These are phyloP conservation scores for Pseudocercospora crystallina DNA, from an alignment of 2,329 filamentous ascomycete species.

Conservation along the genomic window DNA sequence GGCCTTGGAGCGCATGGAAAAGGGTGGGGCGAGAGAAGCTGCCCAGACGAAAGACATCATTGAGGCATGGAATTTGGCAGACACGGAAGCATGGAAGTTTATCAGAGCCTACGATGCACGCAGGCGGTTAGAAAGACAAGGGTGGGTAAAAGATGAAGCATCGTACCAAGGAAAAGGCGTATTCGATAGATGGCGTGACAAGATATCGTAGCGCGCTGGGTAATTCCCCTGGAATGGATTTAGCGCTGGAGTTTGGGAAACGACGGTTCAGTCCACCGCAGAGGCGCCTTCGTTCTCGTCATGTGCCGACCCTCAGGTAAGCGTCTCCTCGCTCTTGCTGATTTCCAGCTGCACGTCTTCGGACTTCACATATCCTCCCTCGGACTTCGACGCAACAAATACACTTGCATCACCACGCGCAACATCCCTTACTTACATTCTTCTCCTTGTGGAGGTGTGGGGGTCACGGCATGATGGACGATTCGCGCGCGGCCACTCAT, in stretches of 20 bases:
- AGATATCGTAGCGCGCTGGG: slow-evolving; percentile 12
- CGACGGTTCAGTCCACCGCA: background rate
- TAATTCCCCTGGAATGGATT: background rate
- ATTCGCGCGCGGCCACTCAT: too few relatives aligned
- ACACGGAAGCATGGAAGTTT: slow-evolving; percentile 77
- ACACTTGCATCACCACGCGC: too few relatives aligned
- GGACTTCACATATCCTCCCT: background rate
- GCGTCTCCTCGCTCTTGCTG: background rate
- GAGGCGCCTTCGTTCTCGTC: background rate
- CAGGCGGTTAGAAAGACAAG: slow-evolving; percentile 59
- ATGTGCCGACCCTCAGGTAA: background rate
- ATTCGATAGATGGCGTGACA: slow-evolving; percentile 39
- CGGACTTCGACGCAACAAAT: background rate
- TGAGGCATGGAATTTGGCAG: slow-evolving; percentile 60
- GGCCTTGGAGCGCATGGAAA: slow-evolving; percentile 12
- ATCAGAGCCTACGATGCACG: slow-evolving; percentile 66
- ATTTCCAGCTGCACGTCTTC: background rate
- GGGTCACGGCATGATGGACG: too few relatives aligned
- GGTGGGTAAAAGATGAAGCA: slow-evolving; percentile 70
- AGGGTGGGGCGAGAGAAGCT: slow-evolving; percentile 11
- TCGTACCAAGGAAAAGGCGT: slow-evolving; percentile 59
- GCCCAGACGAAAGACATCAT: slow-evolving; percentile 43
- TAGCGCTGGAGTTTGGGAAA: slow-evolving; percentile 13
- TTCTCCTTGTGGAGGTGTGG: too few relatives aligned
- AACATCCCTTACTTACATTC: too few relatives aligned